Evolutionary conservation across 1,139 yeast genomes (phyloP).

Genomic region (Debaryomyces robertsiae): DNA sequence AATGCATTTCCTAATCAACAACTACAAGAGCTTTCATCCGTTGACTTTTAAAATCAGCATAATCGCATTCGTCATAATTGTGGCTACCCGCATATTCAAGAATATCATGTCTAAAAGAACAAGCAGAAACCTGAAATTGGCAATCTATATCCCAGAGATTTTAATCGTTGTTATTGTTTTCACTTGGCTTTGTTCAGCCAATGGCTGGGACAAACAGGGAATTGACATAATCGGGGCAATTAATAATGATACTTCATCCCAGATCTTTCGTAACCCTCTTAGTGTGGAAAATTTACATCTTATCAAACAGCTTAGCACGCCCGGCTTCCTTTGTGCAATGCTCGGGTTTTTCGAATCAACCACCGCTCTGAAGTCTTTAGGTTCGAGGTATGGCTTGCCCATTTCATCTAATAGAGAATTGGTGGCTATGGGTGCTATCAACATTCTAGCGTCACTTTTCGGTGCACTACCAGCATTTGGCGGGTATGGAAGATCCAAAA

Average conservation of each 20-base stretch:
- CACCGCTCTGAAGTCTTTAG: constrained; percentile 84
- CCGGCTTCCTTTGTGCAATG: constrained; percentile 78
- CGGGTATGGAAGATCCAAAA: constrained; percentile 91
- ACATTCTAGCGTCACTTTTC: constrained; percentile 64
- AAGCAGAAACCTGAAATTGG: constrained; percentile 24
- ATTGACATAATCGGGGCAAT: constrained; percentile 73
- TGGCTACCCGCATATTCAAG: constrained; percentile 48
- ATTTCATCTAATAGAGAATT: constrained; percentile 75
- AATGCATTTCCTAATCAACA: constrained; percentile 52
- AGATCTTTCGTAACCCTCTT: constrained; percentile 37
- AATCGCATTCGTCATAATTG: constrained; percentile 45
- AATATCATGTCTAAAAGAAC: constrained; percentile 24
- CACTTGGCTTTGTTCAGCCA: constrained; percentile 56
- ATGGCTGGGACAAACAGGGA: constrained; percentile 60
- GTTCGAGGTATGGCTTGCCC: constrained; percentile 63
- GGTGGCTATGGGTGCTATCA: constrained; percentile 81
- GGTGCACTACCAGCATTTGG: constrained; percentile 94
- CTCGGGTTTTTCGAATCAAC: constrained; percentile 93
- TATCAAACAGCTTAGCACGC: constrained; percentile 49
- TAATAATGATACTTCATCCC: constrained; percentile 28
- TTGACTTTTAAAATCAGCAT: constrained; percentile 58
- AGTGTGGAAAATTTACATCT: constrained; percentile 29
- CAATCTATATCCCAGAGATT: constrained; percentile 78
- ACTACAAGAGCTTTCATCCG: constrained; percentile 44
- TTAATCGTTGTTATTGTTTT: constrained; percentile 68